Evolutionary conservation across 1,284 basidiomycete species (phyloP).

Genomic region (Apiotrichum domesticum): DNA sequence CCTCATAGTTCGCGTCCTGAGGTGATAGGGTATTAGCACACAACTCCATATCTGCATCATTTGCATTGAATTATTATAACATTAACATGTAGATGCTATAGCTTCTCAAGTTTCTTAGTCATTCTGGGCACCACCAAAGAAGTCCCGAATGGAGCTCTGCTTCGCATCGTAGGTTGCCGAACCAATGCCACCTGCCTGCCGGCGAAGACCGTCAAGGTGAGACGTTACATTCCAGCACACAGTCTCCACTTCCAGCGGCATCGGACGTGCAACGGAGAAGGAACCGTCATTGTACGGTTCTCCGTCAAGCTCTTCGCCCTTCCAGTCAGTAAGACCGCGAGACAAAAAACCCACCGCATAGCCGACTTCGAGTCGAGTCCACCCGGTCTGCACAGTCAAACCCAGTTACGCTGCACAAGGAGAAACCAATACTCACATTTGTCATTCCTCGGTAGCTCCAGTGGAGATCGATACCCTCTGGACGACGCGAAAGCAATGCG

Average conservation of each 20-base stretch:
- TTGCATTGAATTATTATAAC: not conserved
- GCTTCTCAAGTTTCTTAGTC: not conserved
- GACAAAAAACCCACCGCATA: conserved; percentile 26
- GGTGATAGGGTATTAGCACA: not conserved
- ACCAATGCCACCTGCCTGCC: conserved; percentile 72
- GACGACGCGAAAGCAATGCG: conserved; percentile 36
- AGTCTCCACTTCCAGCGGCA: conserved; percentile 33
- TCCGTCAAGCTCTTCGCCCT: conserved; percentile 4
- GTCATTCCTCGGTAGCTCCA: conserved; percentile 49
- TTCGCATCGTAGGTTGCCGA: conserved; percentile 64
- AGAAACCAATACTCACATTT: conserved; percentile 32
- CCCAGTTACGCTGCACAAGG: too few relatives aligned
- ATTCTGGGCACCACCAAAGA: conserved; percentile 58
- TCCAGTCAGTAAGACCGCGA: not conserved
- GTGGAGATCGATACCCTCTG: conserved; percentile 33
- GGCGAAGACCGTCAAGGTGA: conserved; percentile 50
- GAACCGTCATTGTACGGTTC: not conserved
- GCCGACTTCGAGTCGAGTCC: conserved; percentile 48
- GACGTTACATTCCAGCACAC: conserved; percentile 40
- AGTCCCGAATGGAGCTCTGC: conserved; percentile 67
- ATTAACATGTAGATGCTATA: not conserved
- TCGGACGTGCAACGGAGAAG: conserved; percentile 17
- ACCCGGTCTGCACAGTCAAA: conserved; percentile 42
- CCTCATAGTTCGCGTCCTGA: not conserved
- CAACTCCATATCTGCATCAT: not conserved